Conservation (phyloP, 2,329 filamentous ascomycete species). For the Scedosporium minutisporum region DNA sequence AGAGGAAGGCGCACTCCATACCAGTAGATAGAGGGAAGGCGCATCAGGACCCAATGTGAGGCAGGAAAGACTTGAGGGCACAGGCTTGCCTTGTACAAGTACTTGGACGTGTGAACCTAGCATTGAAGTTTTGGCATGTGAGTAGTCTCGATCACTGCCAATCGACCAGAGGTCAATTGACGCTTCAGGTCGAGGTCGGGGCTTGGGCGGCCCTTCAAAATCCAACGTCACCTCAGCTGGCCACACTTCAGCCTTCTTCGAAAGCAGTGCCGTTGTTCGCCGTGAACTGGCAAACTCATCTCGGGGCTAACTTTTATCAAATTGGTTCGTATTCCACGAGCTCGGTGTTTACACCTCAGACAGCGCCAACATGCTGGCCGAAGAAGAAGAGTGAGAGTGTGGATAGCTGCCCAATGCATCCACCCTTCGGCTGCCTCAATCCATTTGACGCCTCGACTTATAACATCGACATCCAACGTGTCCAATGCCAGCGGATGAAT, state of each 20-base stretch:
- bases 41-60: no score
- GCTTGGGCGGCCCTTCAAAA: no score
- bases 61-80: not conserved
- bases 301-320: not conserved
- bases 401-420: constrained; percentile 1
- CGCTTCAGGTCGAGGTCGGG: no score
- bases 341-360: not conserved
- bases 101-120: no score
- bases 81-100: not conserved
- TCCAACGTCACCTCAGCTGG: not conserved
- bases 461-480: not conserved
- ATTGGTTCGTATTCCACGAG: not conserved
- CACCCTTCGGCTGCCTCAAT: not conserved
- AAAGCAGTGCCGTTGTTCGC: not conserved
- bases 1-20: not conserved
- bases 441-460: not conserved
- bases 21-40: not conserved
- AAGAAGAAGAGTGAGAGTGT: not conserved
- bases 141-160: not conserved
- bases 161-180: no score
- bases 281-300: not conserved
- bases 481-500: not conserved
- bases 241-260: not conserved
- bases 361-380: not conserved
- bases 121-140: not conserved